Evolutionary conservation across 768 basidiomycete species (phyloP).

Genomic region (Mycena polygramma): DNA sequence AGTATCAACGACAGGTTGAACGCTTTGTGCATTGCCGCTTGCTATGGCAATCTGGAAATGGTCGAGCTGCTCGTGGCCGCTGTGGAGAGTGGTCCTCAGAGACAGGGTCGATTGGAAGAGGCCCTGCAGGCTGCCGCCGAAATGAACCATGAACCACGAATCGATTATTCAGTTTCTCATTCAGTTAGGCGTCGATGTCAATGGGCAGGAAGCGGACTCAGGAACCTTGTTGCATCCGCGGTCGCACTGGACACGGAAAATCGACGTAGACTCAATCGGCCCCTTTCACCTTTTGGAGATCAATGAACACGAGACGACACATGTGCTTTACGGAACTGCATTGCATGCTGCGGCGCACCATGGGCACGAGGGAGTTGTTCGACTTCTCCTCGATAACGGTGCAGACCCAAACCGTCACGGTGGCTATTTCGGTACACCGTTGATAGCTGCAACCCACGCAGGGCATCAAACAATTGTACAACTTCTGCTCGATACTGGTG

Average conservation of each 20-base stretch:
- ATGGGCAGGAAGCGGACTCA: neutral
- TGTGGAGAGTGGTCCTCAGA: neutral
- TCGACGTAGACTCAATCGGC: neutral
- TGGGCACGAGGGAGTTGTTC: neutral
- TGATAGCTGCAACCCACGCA: neutral
- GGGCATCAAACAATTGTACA: constrained; percentile 1
- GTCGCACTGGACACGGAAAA: neutral
- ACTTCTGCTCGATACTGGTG: constrained; percentile 6
- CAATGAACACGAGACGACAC: neutral
- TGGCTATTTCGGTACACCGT: neutral
- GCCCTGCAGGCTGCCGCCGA: constrained; percentile 13
- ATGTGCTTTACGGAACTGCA: neutral
- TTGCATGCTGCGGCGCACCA: neutral
- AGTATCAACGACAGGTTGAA: neutral
- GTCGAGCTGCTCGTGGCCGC: constrained; percentile 6
- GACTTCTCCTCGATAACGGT: neutral
- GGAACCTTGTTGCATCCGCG: constrained; percentile 6
- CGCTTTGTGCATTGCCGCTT: constrained; percentile 8
- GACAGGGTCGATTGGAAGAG: constrained; percentile 4
- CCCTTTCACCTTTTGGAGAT: neutral
- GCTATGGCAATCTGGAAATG: constrained; percentile 10
- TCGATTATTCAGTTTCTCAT: constrained; percentile 2
- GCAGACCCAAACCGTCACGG: neutral
- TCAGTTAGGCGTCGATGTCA: neutral
- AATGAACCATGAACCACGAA: constrained; percentile 7